Conservation (phyloP, 2,329 filamentous ascomycete species). For the Verruconis gallopava region DNA sequence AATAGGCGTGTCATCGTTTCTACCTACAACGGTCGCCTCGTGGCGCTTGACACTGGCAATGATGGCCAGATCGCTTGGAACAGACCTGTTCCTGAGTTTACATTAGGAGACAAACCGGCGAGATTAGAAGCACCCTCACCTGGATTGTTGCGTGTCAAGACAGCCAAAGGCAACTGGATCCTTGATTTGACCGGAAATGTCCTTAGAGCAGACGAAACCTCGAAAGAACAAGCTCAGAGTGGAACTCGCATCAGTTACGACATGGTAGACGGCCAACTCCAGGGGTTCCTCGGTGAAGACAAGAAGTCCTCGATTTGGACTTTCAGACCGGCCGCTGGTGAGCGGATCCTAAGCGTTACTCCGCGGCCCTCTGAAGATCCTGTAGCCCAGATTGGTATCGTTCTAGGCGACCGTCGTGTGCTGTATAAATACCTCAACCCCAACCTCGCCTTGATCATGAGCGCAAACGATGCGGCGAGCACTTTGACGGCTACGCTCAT, state of each 20-base stretch:
- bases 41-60: slow-evolving; percentile 65
- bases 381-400: slow-evolving; percentile 86
- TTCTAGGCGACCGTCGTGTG: slow-evolving; percentile 82
- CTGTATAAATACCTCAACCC: slow-evolving; percentile 95
- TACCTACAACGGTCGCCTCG: slow-evolving; percentile 65
- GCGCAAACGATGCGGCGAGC: slow-evolving; percentile 45
- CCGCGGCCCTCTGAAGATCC: slow-evolving; percentile 65
- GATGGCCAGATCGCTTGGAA: slow-evolving; percentile 68
- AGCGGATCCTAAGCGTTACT: slow-evolving; percentile 56
- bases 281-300: slow-evolving; percentile 18
- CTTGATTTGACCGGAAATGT: slow-evolving; percentile 8
- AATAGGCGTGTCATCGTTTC: slow-evolving; percentile 73
- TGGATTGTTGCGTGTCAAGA: slow-evolving; percentile 39
- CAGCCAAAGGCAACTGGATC: neutral
- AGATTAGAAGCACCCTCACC: slow-evolving; percentile 24
- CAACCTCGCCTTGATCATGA: slow-evolving; percentile 66
- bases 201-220: slow-evolving; percentile 4
- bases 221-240: neutral
- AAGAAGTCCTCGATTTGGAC: slow-evolving; percentile 44
- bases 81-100: slow-evolving; percentile 46
- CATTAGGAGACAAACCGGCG: slow-evolving; percentile 43
- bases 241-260: slow-evolving; percentile 17
- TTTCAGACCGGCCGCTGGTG: slow-evolving; percentile 51
- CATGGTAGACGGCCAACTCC: slow-evolving; percentile 21
- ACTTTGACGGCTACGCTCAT: slow-evolving; percentile 64